Conservation (phyloP, 768 basidiomycete genomes). For the Phylloporus sp. region DNA sequence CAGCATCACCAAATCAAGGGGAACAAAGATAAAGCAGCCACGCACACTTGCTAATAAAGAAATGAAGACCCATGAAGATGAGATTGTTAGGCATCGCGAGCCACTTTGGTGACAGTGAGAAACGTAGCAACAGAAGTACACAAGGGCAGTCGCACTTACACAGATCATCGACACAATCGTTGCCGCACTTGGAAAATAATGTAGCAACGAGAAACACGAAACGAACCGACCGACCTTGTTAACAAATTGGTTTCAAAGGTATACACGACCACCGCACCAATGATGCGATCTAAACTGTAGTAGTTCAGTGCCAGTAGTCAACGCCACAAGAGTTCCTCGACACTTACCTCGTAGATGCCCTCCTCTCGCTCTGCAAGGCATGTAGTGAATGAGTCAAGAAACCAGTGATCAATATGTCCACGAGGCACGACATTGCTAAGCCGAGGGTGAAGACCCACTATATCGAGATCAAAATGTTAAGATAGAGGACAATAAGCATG, state of each 20-base stretch:
- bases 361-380: constrained; percentile 37
- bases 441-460: constrained; percentile 53
- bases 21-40: not conserved
- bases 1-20: not conserved
- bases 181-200: constrained; percentile 30
- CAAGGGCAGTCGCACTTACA: constrained; percentile 30
- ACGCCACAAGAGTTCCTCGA: not conserved
- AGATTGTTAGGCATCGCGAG: constrained; percentile 43
- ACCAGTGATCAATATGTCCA: constrained; percentile 49
- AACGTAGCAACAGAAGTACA: not conserved
- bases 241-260: constrained; percentile 51
- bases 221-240: constrained; percentile 35
- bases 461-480: not conserved
- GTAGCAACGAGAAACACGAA: not conserved
- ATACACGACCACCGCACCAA: constrained; percentile 47
- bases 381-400: constrained; percentile 43
- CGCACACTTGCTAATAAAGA: constrained; percentile 50
- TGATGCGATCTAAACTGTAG: constrained; percentile 44
- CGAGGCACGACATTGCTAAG: constrained; percentile 43
- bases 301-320: not conserved
- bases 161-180: constrained; percentile 41
- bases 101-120: constrained; percentile 33
- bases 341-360: constrained; percentile 36
- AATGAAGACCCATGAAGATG: constrained; percentile 51
- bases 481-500: not conserved